phyloP scores from a whole-genome alignment of 2,329 filamentous ascomycete genomes.

The Hypocrella siamensis region DNA sequence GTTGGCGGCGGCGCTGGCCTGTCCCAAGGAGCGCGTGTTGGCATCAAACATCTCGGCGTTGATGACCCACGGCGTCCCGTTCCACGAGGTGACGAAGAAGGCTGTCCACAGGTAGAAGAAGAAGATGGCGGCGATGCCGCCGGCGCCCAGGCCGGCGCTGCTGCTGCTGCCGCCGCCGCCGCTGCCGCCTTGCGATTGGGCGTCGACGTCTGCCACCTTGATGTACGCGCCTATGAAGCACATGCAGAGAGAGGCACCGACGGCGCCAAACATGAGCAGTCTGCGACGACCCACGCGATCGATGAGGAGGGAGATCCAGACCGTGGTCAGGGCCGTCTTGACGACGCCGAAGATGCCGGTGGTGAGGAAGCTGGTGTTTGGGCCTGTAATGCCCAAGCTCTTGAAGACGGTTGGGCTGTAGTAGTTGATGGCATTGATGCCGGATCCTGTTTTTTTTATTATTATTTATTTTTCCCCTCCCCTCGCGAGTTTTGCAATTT shows the following conservation, averaged over 20 bases:
- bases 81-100: slow-evolving; percentile 59
- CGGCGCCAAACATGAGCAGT: slow-evolving; percentile 47
- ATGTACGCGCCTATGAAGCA: slow-evolving; percentile 33
- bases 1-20: slow-evolving; percentile 54
- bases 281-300: slow-evolving; percentile 27
- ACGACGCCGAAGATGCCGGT: slow-evolving; percentile 14
- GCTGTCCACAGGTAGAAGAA: slow-evolving; percentile 40
- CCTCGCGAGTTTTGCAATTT: too few relatives aligned
- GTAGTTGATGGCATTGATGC: slow-evolving; percentile 16
- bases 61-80: slow-evolving; percentile 61
- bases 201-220: slow-evolving; percentile 21
- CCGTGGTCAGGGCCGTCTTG: slow-evolving; percentile 20
- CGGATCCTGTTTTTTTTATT: slow-evolving; percentile 7
- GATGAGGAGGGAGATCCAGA: slow-evolving; percentile 20
- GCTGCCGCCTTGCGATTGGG: not conserved
- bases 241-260: slow-evolving; percentile 53
- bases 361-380: slow-evolving; percentile 12
- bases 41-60: slow-evolving; percentile 64
- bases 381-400: slow-evolving; percentile 11
- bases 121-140: slow-evolving; percentile 53
- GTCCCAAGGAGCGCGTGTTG: slow-evolving; percentile 45
- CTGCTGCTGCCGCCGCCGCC: slow-evolving; percentile 35
- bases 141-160: slow-evolving; percentile 18
- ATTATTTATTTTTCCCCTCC: slow-evolving; percentile 3
- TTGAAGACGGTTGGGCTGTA: slow-evolving; percentile 15